Conservation (phyloP, 345 rosid genomes). For the Acer saccharum region DNA sequence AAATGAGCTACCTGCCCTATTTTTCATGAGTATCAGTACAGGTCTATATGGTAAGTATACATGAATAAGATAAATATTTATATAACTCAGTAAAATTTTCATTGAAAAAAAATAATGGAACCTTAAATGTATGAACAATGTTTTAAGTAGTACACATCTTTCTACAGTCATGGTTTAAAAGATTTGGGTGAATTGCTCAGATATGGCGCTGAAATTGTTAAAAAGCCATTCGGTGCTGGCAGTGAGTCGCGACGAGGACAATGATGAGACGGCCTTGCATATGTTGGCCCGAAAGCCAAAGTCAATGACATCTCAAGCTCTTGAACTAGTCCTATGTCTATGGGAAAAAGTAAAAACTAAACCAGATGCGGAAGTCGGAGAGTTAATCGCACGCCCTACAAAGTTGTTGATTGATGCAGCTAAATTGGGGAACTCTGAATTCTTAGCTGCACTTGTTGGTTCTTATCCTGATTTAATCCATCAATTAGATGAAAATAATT, state of each 20-base stretch:
- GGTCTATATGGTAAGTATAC: conserved; percentile 7
- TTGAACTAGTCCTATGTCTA: not conserved
- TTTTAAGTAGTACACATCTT: too few relatives aligned
- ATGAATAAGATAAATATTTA: too few relatives aligned
- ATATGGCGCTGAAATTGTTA: not conserved
- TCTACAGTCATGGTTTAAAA: not conserved
- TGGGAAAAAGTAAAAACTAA: not conserved
- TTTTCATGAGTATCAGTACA: not conserved
- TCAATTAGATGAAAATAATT: not conserved
- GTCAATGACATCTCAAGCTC: not conserved
- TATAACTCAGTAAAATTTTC: too few relatives aligned
- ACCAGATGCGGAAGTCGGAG: not conserved
- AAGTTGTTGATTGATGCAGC: not conserved
- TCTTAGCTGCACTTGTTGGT: conserved; percentile 8
- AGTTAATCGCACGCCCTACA: not conserved
- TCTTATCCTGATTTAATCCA: conserved; percentile 18
- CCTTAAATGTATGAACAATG: too few relatives aligned
- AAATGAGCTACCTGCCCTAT: not conserved
- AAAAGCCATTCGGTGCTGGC: not conserved
- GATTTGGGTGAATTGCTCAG: not conserved
- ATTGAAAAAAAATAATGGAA: too few relatives aligned
- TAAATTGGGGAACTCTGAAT: not conserved
- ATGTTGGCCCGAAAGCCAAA: conserved; percentile 5
- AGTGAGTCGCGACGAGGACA: not conserved
- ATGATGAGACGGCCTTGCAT: not conserved